Evolutionary conservation across 2,329 filamentous ascomycete genomes (phyloP).

Genomic region (Onygenales sp.): DNA sequence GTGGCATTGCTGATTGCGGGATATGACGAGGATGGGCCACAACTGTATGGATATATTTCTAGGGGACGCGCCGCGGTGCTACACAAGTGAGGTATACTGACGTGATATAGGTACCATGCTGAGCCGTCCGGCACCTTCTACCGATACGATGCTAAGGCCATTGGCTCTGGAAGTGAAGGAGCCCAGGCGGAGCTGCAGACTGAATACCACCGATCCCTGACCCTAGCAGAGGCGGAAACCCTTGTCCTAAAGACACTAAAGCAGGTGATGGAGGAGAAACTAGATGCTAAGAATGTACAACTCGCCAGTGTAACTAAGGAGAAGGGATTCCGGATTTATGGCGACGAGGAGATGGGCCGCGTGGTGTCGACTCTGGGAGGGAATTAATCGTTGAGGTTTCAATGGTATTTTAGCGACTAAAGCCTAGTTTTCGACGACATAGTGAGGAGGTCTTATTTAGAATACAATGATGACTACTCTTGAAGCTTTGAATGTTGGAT

Average conservation of each 20-base stretch:
- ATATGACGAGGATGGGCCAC: slow-evolving; percentile 92
- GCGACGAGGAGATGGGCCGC: slow-evolving; percentile 89
- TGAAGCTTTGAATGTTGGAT: neutral
- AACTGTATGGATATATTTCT: slow-evolving; percentile 49
- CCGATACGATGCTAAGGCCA: slow-evolving; percentile 97
- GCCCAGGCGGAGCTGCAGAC: slow-evolving; percentile 97
- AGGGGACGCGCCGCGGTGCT: slow-evolving; percentile 1
- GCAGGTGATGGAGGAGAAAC: slow-evolving; percentile 99
- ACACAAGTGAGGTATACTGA: neutral
- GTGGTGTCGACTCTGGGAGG: slow-evolving; percentile 64
- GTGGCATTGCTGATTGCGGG: slow-evolving; percentile 94
- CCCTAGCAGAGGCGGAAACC: slow-evolving; percentile 84
- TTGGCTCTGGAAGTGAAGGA: slow-evolving; percentile 92
- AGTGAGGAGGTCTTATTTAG: neutral
- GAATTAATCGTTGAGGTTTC: slow-evolving; percentile 22
- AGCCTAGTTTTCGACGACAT: neutral
- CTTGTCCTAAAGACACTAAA: slow-evolving; percentile 95
- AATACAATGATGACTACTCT: neutral
- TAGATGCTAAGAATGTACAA: slow-evolving; percentile 98
- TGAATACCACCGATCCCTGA: slow-evolving; percentile 97
- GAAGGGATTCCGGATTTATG: slow-evolving; percentile 97
- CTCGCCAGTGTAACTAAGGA: slow-evolving; percentile 96
- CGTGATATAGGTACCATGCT: slow-evolving; percentile 65
- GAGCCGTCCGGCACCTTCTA: slow-evolving; percentile 98
- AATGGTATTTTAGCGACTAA: neutral